Evolutionary conservation across 768 basidiomycete species (phyloP).

Genomic region (Russula ochroleuca): DNA sequence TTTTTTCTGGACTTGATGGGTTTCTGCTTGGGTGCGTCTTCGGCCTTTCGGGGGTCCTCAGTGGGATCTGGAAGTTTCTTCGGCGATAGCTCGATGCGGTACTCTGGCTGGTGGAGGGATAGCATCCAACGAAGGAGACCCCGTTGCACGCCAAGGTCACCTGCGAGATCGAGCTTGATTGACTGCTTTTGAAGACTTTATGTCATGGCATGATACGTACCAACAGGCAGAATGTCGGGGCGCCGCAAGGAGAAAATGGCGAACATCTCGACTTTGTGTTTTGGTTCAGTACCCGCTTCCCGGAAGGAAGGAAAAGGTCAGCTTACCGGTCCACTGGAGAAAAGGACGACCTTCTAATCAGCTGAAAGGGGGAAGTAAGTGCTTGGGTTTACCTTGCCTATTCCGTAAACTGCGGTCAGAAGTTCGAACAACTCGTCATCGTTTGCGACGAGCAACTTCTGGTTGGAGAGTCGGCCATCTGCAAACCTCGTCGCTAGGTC

Average conservation of each 20-base stretch:
- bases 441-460: slow-evolving; percentile 60
- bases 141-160: slow-evolving; percentile 81
- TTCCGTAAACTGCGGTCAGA: slow-evolving; percentile 73
- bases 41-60: slow-evolving; percentile 13
- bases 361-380: background rate
- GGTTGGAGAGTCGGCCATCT: slow-evolving; percentile 72
- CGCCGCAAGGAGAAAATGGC: slow-evolving; percentile 82
- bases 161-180: slow-evolving; percentile 34
- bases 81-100: slow-evolving; percentile 48
- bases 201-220: slow-evolving; percentile 29
- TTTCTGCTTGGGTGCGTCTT: slow-evolving; percentile 21
- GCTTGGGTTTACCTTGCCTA: slow-evolving; percentile 56
- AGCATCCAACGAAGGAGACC: slow-evolving; percentile 68
- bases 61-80: slow-evolving; percentile 39
- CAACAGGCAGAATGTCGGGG: slow-evolving; percentile 72
- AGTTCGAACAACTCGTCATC: slow-evolving; percentile 76
- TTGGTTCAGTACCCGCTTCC: slow-evolving; percentile 4
- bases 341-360: background rate
- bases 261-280: slow-evolving; percentile 84
- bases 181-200: slow-evolving; percentile 14
- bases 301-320: background rate
- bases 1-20: slow-evolving; percentile 23
- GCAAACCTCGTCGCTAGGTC: slow-evolving; percentile 78
- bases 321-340: slow-evolving; percentile 57
- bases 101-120: slow-evolving; percentile 51